Percentiles rank a stretch among this genome's conserved stretches.
phyloP scores from a whole-genome alignment of 768 basidiomycete species.

The Dacryopinax primogenitus region DNA sequence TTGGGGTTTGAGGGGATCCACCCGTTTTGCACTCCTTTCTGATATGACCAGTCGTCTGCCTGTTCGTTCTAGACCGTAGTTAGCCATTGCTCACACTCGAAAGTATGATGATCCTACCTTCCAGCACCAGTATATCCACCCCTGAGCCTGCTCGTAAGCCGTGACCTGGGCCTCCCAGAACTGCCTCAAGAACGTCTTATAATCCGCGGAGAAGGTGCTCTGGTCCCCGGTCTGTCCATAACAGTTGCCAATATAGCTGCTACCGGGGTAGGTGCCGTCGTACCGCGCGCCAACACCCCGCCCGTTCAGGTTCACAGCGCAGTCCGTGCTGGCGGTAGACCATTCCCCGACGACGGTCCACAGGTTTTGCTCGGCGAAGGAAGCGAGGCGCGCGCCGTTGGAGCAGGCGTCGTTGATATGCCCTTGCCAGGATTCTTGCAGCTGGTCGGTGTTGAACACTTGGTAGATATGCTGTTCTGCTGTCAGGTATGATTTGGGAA shows the following conservation, averaged over 20 bases:
- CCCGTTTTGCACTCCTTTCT: conserved; percentile 61
- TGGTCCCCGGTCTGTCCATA: conserved; percentile 51
- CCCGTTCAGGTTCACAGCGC: conserved; percentile 69
- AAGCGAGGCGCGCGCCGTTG: conserved; percentile 21
- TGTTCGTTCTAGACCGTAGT: conserved; percentile 31
- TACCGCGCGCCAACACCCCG: conserved; percentile 57
- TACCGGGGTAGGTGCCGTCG: conserved; percentile 27
- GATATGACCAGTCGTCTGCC: conserved; percentile 84
- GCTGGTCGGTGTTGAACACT: conserved; percentile 43
- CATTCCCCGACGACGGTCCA: conserved; percentile 71
- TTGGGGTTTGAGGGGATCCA: conserved; percentile 67
- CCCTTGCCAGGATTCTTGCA: conserved; percentile 35
- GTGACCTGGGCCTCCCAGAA: conserved; percentile 76
- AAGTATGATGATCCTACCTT: neutral
- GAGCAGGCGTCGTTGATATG: conserved; percentile 53
- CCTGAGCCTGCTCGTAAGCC: conserved; percentile 52
- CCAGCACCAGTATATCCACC: conserved; percentile 9
- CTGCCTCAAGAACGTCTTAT: conserved; percentile 70
- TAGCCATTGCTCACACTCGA: neutral
- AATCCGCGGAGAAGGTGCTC: conserved; percentile 51
- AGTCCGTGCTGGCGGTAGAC: conserved; percentile 61
- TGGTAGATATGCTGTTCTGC: conserved; percentile 48
- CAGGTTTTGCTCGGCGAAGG: conserved; percentile 26
- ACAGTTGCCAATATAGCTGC: conserved; percentile 52
- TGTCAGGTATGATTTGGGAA: neutral